Percentiles rank a stretch among this genome's conserved stretches.
These are phyloP conservation scores for Peribolospora baueri DNA, from an alignment of 768 basidiomycete genomes.

Conservation along the genomic window DNA sequence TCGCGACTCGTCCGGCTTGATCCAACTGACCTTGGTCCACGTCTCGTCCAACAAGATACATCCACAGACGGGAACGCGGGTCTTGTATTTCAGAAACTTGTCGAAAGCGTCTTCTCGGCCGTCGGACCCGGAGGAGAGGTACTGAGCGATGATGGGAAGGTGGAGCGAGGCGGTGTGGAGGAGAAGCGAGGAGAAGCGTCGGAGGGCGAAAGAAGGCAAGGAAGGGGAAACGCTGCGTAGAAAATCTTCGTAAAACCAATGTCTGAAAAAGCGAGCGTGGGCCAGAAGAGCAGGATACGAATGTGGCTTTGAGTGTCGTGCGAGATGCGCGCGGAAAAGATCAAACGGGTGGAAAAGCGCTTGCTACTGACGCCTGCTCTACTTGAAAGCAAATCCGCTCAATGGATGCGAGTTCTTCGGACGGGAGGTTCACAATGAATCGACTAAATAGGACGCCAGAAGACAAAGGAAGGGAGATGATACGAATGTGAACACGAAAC, in stretches of 20 bases:
- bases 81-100: constrained; percentile 88
- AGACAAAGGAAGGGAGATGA: not conserved
- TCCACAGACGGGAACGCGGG: constrained; percentile 85
- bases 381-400: constrained; percentile 96
- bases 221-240: constrained; percentile 71
- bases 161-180: constrained; percentile 55
- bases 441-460: constrained; percentile 30
- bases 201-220: constrained; percentile 66
- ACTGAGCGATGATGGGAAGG: not conserved
- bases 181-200: constrained; percentile 77
- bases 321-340: not conserved
- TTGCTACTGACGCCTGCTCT: constrained; percentile 68
- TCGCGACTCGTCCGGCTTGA: not conserved
- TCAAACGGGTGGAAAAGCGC: not conserved
- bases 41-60: constrained; percentile 80
- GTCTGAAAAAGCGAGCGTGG: constrained; percentile 27
- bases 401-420: constrained; percentile 66
- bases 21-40: constrained; percentile 58
- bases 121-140: constrained; percentile 49
- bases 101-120: constrained; percentile 69
- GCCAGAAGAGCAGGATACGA: not conserved
- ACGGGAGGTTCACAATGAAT: constrained; percentile 87
- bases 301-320: constrained; percentile 6
- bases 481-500: not conserved
- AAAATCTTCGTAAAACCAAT: constrained; percentile 99